These are phyloP conservation scores for Pichiaceae sp. DNA, from an alignment of 1,139 yeast species.

Conservation along the genomic window DNA sequence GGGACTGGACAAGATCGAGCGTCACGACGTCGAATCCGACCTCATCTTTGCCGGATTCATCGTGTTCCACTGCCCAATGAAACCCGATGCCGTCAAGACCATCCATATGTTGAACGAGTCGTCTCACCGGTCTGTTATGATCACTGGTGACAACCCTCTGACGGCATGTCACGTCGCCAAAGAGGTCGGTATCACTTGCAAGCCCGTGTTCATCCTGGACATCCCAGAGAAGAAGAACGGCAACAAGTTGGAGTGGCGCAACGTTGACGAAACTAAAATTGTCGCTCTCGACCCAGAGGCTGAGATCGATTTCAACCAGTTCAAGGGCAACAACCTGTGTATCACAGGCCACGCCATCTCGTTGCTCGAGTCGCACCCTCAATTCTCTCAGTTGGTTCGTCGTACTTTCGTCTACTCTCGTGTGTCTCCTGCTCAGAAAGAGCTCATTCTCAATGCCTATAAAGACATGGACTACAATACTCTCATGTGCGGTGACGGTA, in stretches of 20 bases:
- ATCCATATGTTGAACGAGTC: conserved; percentile 91
- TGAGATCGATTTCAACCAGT: conserved; percentile 48
- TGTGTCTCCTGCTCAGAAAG: conserved; percentile 95
- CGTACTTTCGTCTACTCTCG: conserved; percentile 97
- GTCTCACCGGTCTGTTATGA: conserved; percentile 92
- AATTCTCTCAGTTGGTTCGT: conserved; percentile 64
- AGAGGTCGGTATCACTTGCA: conserved; percentile 80
- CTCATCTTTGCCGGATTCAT: conserved; percentile 85
- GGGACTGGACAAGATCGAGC: conserved; percentile 47
- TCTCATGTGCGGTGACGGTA: conserved; percentile 99
- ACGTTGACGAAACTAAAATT: conserved; percentile 65
- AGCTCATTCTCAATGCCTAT: conserved; percentile 73
- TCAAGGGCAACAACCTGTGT: conserved; percentile 74
- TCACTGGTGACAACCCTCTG: conserved; percentile 97
- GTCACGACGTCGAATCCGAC: conserved; percentile 70
- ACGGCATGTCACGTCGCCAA: conserved; percentile 98
- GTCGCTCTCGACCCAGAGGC: conserved; percentile 57
- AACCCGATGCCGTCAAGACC: conserved; percentile 84
- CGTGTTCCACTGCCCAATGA: conserved; percentile 96
- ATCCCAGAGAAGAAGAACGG: conserved; percentile 61
- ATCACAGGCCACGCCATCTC: conserved; percentile 87
- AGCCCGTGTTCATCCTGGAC: conserved; percentile 80
- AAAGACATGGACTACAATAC: conserved; percentile 89
- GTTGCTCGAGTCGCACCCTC: conserved; percentile 50
- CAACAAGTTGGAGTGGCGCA: conserved; percentile 71